These are phyloP conservation scores for Senna tora DNA, from an alignment of 306 rosid species.

Conservation along the genomic window DNA sequence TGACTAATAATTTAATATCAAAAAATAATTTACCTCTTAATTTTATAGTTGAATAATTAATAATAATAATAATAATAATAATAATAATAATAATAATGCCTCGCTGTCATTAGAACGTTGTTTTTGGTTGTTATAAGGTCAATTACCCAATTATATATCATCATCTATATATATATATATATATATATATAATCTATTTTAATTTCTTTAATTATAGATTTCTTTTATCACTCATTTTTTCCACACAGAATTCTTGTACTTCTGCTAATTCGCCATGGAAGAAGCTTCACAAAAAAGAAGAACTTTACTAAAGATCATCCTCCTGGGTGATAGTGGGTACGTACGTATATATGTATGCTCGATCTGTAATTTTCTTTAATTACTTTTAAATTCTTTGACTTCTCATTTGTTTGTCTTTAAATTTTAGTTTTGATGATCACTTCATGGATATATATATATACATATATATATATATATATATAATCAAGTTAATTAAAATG, in stretches of 20 bases:
- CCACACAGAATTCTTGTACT: no score
- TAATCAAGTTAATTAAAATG: no score
- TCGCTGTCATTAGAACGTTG: conserved; percentile 63
- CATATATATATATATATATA: not conserved
- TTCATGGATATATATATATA: not conserved
- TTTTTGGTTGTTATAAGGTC: conserved; percentile 55
- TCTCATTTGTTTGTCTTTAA: not conserved
- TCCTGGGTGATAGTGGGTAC: conserved; percentile 96
- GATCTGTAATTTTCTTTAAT: not conserved
- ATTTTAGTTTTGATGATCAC: not conserved
- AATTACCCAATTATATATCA: no score
- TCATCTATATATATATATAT: no score
- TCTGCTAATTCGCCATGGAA: not conserved
- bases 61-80: not conserved
- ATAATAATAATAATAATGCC: conserved; percentile 32
- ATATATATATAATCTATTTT: no score
- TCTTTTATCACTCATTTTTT: no score
- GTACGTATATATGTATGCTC: no score
- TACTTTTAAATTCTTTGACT: not conserved
- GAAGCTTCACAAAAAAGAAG: conserved; percentile 1
- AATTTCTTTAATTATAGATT: no score
- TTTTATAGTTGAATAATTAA: no score
- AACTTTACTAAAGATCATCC: conserved; percentile 64
- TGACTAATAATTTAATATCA: no score
- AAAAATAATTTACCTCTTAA: no score